phyloP scores from a whole-genome alignment of 2,329 filamentous ascomycete species.

The Mycogone perniciosa region DNA sequence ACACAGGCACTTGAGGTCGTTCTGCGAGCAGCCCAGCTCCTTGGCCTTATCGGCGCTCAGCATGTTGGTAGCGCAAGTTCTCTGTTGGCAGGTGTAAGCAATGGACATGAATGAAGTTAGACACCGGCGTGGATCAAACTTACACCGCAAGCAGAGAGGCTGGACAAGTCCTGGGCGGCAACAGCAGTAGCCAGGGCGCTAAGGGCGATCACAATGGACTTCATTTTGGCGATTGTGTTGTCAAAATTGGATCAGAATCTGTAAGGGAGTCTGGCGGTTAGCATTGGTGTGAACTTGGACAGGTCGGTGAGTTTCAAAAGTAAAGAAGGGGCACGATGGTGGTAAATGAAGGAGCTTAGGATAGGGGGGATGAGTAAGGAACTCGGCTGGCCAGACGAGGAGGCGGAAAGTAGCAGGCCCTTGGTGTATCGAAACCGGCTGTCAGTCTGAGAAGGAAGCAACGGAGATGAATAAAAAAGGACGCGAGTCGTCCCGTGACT shows the following conservation, averaged over 20 bases:
- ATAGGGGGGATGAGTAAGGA: not conserved
- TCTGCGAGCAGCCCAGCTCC: constrained; percentile 39
- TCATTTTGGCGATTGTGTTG: constrained; percentile 40
- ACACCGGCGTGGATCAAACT: constrained; percentile 24
- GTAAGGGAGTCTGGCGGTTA: constrained; percentile 7
- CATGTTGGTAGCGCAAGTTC: constrained; percentile 47
- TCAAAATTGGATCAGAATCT: constrained; percentile 9
- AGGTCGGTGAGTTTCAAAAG: not conserved
- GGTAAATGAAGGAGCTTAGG: not conserved
- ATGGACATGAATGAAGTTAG: not conserved
- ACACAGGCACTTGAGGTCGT: constrained; percentile 42
- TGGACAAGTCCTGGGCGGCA: constrained; percentile 34
- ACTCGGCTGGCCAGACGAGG: not conserved
- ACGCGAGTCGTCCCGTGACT: constrained; percentile 9
- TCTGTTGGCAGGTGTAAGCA: constrained; percentile 29
- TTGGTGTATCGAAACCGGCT: not conserved
- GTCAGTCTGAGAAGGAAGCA: constrained; percentile 4
- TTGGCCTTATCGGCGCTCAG: constrained; percentile 32
- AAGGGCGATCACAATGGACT: constrained; percentile 39
- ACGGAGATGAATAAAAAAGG: constrained; percentile 14
- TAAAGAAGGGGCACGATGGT: not conserved
- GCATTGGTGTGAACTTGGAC: not conserved
- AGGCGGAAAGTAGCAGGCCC: not conserved
- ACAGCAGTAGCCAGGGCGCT: constrained; percentile 35
- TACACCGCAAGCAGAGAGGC: constrained; percentile 49